Base-by-base conservation (phyloP, 768 basidiomycete species). In the Tephrocybe sp. region DNA sequence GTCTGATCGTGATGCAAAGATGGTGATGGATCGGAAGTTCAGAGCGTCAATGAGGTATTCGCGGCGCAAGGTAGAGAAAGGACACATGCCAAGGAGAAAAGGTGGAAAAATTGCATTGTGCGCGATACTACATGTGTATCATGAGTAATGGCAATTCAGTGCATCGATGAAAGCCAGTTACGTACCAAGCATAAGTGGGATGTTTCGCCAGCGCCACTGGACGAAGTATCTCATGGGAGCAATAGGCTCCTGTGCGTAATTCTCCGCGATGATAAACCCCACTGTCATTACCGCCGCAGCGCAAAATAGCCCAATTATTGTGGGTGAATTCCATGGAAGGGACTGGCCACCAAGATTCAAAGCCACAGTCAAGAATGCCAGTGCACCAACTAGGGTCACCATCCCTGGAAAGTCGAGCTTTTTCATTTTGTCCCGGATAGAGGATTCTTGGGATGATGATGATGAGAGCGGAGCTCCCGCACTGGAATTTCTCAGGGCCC, bases 161-260 rank as follows among this genome's bases (percentile, higher is more conserved):
- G 26, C n/a, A 45, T 15, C 10, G 28, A 4, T 30, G 15, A 34
- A 32, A 6, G 25, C 34, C 15, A 11, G 28, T 9, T 7, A 52
- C 54, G 18, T 32, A 64, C 63, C 45, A 28, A 63, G 58, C 44
- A 62, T 61, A 20, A 66, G 45, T 6, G 63, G 58, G 3, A 64
- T 62, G 41, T 66, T 66, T 18, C 65, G 54, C 65, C 65, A 64
- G 42, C 57, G 57, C 65, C 65, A 66, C 51, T 56, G 38, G 20
- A 51, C 46, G 39, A 64, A 64, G 17, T 62, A 53, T 14, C 49
- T 38, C 33, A 61, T 40, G 8, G 65, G 63, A 2, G 58, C 60
- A 9, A 66, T 48, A 10, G 62, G 65, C 45, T 58, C 44, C 24
- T 37, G 40, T 10, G 61, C 62, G 36, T 55, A 57, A 25, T 58